Base-by-base conservation (phyloP, 768 basidiomycete species). In the Gelatoporia subvermispora region DNA sequence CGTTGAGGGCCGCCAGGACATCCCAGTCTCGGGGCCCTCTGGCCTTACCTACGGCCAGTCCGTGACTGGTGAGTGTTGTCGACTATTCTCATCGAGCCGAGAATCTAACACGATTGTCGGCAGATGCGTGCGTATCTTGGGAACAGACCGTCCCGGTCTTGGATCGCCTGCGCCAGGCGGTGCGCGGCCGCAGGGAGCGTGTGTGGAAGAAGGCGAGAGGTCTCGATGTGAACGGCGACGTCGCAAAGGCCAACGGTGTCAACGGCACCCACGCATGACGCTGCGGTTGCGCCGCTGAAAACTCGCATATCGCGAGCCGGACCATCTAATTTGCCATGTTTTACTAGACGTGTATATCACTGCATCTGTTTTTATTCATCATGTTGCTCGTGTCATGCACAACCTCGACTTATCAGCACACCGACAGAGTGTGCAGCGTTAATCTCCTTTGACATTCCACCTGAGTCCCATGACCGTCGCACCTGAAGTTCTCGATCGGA, bases 91-190 rank as follows among this genome's bases (percentile, higher is more conserved):
- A 31, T 21, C 15, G 15, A n/a, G n/a, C n/a, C n/a, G n/a, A n/a
- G n/a, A n/a, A n/a, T n/a, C n/a, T n/a, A n/a, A n/a, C n/a, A n/a
- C 34, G 37, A 21, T 22, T 21, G 41, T 51, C n/a, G 22, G n/a
- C 48, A 63, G 63, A 65, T 49, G 63, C 63, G 3, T 65, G 63
- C 67, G 75, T 98, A 42, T 85, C 86, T 37, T 97, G 93, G 93
- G 84, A 91, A 58, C 78, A 79, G 57, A 95, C 95, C 3, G 73
- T 93, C 4, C 82, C 84, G 2, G 74, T 81, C 1, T 75, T 99
- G 43, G 84, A 98, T 42, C 80, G 85, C 42, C 76, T 99, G 17
- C 80, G 95, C n/a, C 78, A 84, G 59, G 96, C 88, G 45, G 93
- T 98, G 4, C 82, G 78, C 45, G 87, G 83, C 28, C 82, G 95